phyloP scores from a whole-genome alignment of 345 rosid genomes.

The Eucalyptus caleyi region DNA sequence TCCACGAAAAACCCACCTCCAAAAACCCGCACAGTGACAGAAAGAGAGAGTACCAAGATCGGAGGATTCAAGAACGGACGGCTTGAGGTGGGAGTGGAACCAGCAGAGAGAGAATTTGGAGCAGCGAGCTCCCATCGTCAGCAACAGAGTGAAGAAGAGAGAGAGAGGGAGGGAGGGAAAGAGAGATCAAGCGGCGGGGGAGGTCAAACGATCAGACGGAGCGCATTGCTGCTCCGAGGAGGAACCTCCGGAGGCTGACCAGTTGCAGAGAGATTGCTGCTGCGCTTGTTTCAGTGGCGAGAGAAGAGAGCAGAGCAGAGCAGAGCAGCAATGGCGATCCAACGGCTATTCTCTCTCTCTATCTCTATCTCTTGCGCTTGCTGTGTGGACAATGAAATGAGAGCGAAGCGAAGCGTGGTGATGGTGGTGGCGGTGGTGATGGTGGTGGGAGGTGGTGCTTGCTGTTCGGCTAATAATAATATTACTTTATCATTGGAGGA shows the following conservation, averaged over 20 bases:
- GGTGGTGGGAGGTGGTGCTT: not conserved
- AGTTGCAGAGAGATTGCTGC: not conserved
- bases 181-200: not conserved
- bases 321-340: not conserved
- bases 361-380: not conserved
- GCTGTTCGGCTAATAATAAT: not conserved
- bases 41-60: conserved; percentile 49
- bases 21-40: not conserved
- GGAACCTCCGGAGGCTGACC: not conserved
- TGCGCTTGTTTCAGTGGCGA: not conserved
- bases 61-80: conserved; percentile 45
- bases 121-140: conserved; percentile 59
- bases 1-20: not conserved
- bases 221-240: not conserved
- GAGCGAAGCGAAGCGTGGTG: not conserved
- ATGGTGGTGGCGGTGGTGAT: not conserved
- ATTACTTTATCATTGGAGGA: not conserved
- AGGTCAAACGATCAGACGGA: not conserved
- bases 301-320: not conserved
- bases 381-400: not conserved
- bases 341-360: not conserved
- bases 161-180: not conserved
- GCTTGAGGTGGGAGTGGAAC: conserved; percentile 56
- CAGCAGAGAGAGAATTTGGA: conserved; percentile 63
- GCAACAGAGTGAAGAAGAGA: not conserved